phyloP scores from a whole-genome alignment of 768 basidiomycete genomes.

The Mycena maculata region DNA sequence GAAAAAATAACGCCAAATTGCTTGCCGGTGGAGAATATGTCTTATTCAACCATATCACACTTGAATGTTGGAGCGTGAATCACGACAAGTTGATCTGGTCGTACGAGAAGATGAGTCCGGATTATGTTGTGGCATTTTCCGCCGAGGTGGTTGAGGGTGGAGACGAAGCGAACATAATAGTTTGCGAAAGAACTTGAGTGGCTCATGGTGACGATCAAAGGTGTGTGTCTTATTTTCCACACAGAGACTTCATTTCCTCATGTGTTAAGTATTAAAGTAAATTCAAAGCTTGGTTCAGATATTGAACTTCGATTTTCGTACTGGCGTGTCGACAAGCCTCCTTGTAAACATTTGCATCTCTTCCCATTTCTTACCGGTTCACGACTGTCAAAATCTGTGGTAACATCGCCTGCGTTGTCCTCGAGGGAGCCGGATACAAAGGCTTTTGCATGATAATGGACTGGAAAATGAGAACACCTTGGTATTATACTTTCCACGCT shows the following conservation, averaged over 20 bases:
- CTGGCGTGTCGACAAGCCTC: constrained; percentile 10
- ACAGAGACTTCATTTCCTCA: background rate
- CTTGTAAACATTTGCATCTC: background rate
- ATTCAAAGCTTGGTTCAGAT: constrained; percentile 14
- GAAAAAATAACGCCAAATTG: background rate
- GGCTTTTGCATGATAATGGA: constrained; percentile 9
- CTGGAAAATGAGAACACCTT: background rate
- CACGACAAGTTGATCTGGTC: constrained; percentile 22
- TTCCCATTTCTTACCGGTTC: background rate
- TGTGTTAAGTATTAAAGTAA: no score
- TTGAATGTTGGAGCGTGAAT: constrained; percentile 30
- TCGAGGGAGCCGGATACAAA: background rate
- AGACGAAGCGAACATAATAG: constrained; percentile 9
- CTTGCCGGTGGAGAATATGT: constrained; percentile 28
- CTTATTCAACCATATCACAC: constrained; percentile 4
- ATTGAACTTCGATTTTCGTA: constrained; percentile 13
- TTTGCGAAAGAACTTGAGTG: background rate
- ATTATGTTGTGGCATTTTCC: background rate
- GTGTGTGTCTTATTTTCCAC: background rate
- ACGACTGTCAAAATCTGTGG: constrained; percentile 9
- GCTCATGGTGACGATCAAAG: background rate
- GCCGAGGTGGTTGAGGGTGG: constrained; percentile 19
- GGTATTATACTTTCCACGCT: background rate
- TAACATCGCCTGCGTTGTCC: background rate
- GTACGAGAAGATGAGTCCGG: background rate